These are phyloP conservation scores for Delphinella strobiligena DNA, from an alignment of 2,329 filamentous ascomycete species.

Conservation along the genomic window DNA sequence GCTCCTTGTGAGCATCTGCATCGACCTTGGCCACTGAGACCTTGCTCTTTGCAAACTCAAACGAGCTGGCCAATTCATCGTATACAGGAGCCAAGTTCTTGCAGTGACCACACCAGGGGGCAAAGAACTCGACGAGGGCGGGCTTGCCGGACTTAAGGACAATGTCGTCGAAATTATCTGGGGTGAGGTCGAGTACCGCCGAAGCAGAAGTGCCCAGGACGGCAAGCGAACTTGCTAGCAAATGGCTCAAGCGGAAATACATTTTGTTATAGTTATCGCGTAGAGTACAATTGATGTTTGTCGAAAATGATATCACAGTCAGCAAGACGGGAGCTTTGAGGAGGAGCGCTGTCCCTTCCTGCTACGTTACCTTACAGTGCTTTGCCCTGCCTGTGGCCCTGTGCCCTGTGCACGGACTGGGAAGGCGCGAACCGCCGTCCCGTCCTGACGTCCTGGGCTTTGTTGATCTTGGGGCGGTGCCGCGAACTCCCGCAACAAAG, in stretches of 20 bases:
- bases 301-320: not conserved
- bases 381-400: too few species aligned
- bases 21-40: constrained; percentile 93
- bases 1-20: constrained; percentile 72
- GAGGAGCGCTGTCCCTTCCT: too few species aligned
- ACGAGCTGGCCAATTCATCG: constrained; percentile 71
- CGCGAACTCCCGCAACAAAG: too few species aligned
- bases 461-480: too few species aligned
- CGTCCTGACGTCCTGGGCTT: too few species aligned
- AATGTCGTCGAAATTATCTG: constrained; percentile 81
- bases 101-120: constrained; percentile 98
- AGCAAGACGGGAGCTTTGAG: too few species aligned
- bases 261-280: constrained; percentile 4
- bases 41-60: constrained; percentile 60
- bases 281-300: not conserved
- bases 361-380: too few species aligned
- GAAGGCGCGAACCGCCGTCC: too few species aligned
- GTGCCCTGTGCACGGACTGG: too few species aligned
- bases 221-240: constrained; percentile 35
- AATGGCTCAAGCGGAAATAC: constrained; percentile 7
- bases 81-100: constrained; percentile 92
- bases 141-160: constrained; percentile 89
- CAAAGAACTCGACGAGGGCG: constrained; percentile 94
- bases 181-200: constrained; percentile 79
- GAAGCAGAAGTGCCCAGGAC: constrained; percentile 52